Evolutionary conservation across 331 rosid species (phyloP).

Genomic region (Telfairia occidentalis): DNA sequence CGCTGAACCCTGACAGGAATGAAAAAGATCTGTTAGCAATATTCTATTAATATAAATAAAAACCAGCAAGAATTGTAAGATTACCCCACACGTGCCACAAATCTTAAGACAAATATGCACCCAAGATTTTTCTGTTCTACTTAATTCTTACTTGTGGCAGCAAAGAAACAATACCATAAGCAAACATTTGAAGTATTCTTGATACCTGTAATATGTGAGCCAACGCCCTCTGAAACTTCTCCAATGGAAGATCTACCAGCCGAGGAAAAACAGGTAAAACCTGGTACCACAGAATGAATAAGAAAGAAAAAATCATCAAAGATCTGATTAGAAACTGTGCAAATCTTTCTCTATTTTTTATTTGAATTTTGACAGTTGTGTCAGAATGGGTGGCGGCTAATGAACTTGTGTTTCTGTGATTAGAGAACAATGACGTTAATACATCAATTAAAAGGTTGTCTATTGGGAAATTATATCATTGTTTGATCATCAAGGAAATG

Average conservation of each 20-base stretch:
- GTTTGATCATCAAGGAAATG: neutral
- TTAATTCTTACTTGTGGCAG: neutral
- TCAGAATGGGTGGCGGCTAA: neutral
- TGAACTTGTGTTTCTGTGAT: neutral
- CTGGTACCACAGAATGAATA: conserved; percentile 37
- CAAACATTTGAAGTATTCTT: neutral
- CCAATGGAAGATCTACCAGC: conserved; percentile 83
- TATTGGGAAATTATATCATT: neutral
- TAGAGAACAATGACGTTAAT: neutral
- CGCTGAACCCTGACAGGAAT: conserved; percentile 74
- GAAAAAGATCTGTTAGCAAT: neutral
- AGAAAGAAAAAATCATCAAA: neutral
- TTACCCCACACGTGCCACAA: neutral
- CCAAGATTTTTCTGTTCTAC: neutral
- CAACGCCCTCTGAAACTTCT: conserved; percentile 96
- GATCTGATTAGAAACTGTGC: neutral
- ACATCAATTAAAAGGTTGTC: neutral
- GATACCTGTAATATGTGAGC: conserved; percentile 93
- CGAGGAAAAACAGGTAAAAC: conserved; percentile 90
- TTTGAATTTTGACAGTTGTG: neutral
- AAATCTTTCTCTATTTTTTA: neutral
- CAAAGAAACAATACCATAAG: neutral
- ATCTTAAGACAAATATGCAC: neutral
- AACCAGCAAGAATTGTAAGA: neutral
- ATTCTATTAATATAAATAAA: neutral